Evolutionary conservation across 129 eudicot species (phyloP), one percentile per base, ranked within the genome.

Genomic region (Logfia minima): DNA sequence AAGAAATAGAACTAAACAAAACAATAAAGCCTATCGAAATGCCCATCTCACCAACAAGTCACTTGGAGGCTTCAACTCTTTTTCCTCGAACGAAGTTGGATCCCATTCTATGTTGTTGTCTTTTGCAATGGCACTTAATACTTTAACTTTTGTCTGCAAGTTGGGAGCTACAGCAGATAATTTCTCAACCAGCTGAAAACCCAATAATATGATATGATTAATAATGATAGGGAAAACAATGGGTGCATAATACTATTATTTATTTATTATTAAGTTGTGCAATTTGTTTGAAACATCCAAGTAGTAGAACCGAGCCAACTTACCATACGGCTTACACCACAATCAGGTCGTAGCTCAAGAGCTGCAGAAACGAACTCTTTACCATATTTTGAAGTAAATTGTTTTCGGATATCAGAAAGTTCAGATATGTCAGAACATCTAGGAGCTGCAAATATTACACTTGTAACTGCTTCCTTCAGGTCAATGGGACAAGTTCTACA

Each of bases 391-490:
- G 90, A 85, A 6, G 88, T 82, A 4, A 93, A 80, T 13, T 90
- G 96, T 82, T 93, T 93, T 79, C 82, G 83, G 31, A 87, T 86
- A 87, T 93, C 96, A 24, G 43, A 52, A 59, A 93, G 93, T 82
- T 93, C 98, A 18, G 97, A 87, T 72, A 93, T 85, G 77, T 93
- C 98, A 8, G 93, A 87, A 83, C 98, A 93, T 78, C 98, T 90
- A 14, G 93, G 98, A 68, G 98, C 87, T 14, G 98, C 98, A 86
- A 93, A 93, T 77, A 91, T 76, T 53, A 90, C 81, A 79, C 98
- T 93, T 32, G 98, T 70, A 28, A 93, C 68, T 68, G 97, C 97
- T 89, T 93, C 98, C 77, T 93, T 93, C 80, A 93, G 63, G 71
- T 93, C 98, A 80, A 91, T 76, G 58, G 98, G 98, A 70, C 98